Evolutionary conservation across 2,329 filamentous ascomycete genomes (phyloP).

Genomic region (Penicillium oxalicum): DNA sequence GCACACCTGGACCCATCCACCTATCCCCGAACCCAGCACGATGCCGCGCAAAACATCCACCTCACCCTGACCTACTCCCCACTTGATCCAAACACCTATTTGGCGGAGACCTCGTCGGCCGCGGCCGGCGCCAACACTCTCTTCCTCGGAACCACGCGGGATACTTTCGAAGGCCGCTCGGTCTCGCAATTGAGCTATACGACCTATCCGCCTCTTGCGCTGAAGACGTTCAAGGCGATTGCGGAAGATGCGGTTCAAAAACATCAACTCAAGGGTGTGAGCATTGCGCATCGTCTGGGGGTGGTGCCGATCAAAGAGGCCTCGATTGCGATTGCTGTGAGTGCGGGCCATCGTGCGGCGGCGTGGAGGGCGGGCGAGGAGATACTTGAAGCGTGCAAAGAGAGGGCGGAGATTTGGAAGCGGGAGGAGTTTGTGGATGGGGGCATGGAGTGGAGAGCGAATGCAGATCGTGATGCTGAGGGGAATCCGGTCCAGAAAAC

Average conservation of each 20-base stretch:
- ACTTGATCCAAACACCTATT: slow-evolving; percentile 31
- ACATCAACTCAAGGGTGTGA: slow-evolving; percentile 65
- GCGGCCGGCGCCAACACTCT: slow-evolving; percentile 42
- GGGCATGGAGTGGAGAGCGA: slow-evolving; percentile 74
- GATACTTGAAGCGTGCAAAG: slow-evolving; percentile 80
- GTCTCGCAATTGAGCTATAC: slow-evolving; percentile 43
- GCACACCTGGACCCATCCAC: slow-evolving; percentile 35
- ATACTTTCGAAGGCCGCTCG: slow-evolving; percentile 37
- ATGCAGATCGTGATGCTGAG: slow-evolving; percentile 63
- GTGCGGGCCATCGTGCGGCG: slow-evolving; percentile 71
- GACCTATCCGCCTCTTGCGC: slow-evolving; percentile 37
- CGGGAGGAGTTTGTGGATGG: slow-evolving; percentile 76
- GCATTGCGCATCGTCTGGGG: slow-evolving; percentile 78
- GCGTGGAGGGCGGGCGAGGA: slow-evolving; percentile 88
- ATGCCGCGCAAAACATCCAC: slow-evolving; percentile 33
- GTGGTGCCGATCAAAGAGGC: slow-evolving; percentile 85
- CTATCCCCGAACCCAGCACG: slow-evolving; percentile 34
- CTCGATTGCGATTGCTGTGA: slow-evolving; percentile 84
- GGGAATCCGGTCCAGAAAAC: slow-evolving; percentile 19
- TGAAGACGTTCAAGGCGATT: slow-evolving; percentile 37
- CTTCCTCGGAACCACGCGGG: slow-evolving; percentile 43
- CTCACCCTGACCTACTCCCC: slow-evolving; percentile 39
- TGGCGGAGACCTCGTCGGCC: slow-evolving; percentile 37
- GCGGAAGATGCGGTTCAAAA: slow-evolving; percentile 44
- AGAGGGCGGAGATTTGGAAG: slow-evolving; percentile 91